Percentiles rank a stretch among this genome's conserved stretches.
phyloP scores from a whole-genome alignment of 2,329 filamentous ascomycete genomes.

The Neospermospora avenae region DNA sequence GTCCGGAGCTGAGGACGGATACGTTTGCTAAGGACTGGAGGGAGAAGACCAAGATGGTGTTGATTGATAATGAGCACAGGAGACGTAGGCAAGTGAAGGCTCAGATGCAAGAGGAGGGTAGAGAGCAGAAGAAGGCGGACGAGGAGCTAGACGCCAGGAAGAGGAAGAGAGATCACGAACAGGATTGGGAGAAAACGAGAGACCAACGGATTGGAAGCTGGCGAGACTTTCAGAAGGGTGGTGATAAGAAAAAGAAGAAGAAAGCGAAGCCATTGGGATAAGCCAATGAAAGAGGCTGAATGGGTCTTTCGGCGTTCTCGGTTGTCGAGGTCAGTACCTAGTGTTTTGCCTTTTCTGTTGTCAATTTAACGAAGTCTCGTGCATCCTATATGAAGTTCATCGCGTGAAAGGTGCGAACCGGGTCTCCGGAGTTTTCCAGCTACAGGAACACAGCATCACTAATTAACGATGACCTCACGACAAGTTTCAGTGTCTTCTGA shows the following conservation, averaged over 20 bases:
- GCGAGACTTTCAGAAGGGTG: constrained; percentile 82
- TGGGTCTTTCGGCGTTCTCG: not conserved
- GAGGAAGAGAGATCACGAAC: constrained; percentile 85
- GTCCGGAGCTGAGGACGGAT: constrained; percentile 77
- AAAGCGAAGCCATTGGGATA: constrained; percentile 36
- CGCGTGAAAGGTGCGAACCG: no score
- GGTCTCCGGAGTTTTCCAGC: no score
- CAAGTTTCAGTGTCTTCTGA: no score
- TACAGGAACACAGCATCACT: no score
- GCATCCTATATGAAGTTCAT: no score
- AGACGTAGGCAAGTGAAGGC: constrained; percentile 83
- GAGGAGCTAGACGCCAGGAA: constrained; percentile 79
- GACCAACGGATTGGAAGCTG: constrained; percentile 92
- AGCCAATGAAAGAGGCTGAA: no score
- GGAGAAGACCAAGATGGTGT: constrained; percentile 82
- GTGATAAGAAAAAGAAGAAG: constrained; percentile 67
- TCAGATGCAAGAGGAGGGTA: constrained; percentile 93
- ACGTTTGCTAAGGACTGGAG: constrained; percentile 85
- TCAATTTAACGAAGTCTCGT: no score
- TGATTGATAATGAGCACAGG: constrained; percentile 89
- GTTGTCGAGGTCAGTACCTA: constrained; percentile 15
- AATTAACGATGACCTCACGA: no score
- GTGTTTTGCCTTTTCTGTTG: no score
- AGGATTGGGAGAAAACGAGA: constrained; percentile 90
- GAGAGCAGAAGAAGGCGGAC: constrained; percentile 81